A percentile compares a stretch with the other conserved stretches of the same genome.
Conservation (phyloP, 495 filamentous ascomycete genomes). For the Penicillium paxilli region DNA sequence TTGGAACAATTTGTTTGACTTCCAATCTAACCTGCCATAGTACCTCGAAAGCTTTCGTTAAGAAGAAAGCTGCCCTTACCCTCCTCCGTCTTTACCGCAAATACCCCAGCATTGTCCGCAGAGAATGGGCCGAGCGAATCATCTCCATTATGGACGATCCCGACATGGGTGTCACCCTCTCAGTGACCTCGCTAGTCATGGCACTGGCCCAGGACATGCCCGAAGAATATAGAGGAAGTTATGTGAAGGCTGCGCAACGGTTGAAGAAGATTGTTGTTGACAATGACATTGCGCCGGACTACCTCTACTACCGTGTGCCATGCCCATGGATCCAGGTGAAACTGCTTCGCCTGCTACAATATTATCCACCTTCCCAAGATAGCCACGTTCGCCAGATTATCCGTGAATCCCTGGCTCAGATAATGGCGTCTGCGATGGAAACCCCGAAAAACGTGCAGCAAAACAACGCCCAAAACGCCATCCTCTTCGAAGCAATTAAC, state of each 20-base stretch:
- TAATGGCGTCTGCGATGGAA: constrained; percentile 86
- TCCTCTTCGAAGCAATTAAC: constrained; percentile 98
- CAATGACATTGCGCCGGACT: constrained; percentile 82
- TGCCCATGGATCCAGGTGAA: constrained; percentile 99
- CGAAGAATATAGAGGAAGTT: constrained; percentile 91
- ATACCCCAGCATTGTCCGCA: constrained; percentile 86
- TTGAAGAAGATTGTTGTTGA: constrained; percentile 89
- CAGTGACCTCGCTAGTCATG: constrained; percentile 96
- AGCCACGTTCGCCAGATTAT: constrained; percentile 89
- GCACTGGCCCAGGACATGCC: constrained; percentile 89
- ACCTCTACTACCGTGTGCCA: constrained; percentile 97
- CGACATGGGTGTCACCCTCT: constrained; percentile 92
- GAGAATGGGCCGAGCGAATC: constrained; percentile 95
- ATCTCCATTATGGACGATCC: constrained; percentile 98
- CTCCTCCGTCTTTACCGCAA: constrained; percentile 96
- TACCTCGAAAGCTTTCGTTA: constrained; percentile 96
- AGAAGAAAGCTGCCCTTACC: constrained; percentile 98
- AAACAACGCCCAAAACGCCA: constrained; percentile 98
- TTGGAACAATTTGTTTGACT: too few relatives aligned
- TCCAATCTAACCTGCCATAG: constrained; percentile 42
- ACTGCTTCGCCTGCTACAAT: constrained; percentile 85
- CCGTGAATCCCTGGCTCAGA: constrained; percentile 85
- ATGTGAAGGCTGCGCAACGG: constrained; percentile 86
- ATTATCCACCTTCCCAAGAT: constrained; percentile 95
- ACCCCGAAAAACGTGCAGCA: constrained; percentile 98